Evolutionary conservation across 257 asterid genomes (phyloP).

Genomic region (Haberlea rhodopensis): DNA sequence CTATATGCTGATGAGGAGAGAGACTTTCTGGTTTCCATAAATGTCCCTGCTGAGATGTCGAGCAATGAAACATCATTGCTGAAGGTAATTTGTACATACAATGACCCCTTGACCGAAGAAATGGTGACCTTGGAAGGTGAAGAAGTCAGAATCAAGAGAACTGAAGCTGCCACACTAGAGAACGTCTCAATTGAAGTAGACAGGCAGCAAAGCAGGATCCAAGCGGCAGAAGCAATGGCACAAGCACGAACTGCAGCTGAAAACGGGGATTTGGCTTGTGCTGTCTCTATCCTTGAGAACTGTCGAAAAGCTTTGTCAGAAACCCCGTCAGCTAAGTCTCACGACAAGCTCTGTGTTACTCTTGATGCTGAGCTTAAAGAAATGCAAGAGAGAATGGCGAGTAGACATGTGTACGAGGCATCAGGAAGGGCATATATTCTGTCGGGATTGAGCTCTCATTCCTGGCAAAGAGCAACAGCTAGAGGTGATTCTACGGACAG

Average conservation of each 20-base stretch:
- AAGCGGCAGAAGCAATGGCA: slow-evolving; percentile 88
- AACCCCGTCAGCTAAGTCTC: slow-evolving; percentile 60
- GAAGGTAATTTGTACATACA: slow-evolving; percentile 61
- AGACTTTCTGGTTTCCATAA: slow-evolving; percentile 68
- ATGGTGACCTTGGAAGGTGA: slow-evolving; percentile 44
- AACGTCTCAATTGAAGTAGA: slow-evolving; percentile 76
- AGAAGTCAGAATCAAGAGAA: slow-evolving; percentile 58
- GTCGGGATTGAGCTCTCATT: slow-evolving; percentile 94
- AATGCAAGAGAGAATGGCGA: slow-evolving; percentile 93
- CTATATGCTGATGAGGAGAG: slow-evolving; percentile 94
- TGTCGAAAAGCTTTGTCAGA: slow-evolving; percentile 52
- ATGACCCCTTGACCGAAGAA: slow-evolving; percentile 69
- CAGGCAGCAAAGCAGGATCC: slow-evolving; percentile 75
- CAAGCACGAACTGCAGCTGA: slow-evolving; percentile 75
- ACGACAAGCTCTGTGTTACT: slow-evolving; percentile 60
- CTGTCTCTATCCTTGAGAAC: slow-evolving; percentile 66
- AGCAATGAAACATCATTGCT: slow-evolving; percentile 50
- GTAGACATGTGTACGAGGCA: slow-evolving; percentile 84
- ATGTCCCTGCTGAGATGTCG: slow-evolving; percentile 58
- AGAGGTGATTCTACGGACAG: slow-evolving; percentile 85
- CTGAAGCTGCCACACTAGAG: slow-evolving; percentile 36
- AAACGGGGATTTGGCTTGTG: slow-evolving; percentile 62
- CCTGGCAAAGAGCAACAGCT: slow-evolving; percentile 99
- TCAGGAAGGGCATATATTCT: slow-evolving; percentile 90
- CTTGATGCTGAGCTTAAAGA: slow-evolving; percentile 94